phyloP scores from a whole-genome alignment of 441 rosid genomes.

The Gossypium gossypioides region DNA sequence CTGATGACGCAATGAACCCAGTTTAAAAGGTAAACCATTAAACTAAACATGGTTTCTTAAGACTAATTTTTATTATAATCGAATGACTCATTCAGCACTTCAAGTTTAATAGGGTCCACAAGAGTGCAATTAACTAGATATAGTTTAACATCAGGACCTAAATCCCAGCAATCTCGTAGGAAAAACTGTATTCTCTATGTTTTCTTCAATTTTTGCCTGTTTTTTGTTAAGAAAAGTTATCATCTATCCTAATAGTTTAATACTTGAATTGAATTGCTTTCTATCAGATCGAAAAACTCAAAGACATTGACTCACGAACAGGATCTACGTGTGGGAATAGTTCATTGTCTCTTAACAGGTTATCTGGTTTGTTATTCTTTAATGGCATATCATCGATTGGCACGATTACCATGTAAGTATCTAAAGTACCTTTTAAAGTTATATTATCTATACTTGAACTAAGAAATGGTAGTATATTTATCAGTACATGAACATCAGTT shows the following conservation, averaged over 20 bases:
- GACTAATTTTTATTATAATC: conserved; percentile 8
- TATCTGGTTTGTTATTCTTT: not conserved
- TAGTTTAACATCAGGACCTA: conserved; percentile 29
- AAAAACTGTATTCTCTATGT: not conserved
- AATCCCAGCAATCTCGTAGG: conserved; percentile 12
- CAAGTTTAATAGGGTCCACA: conserved; percentile 15
- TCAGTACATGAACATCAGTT: not conserved
- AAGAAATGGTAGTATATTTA: conserved; percentile 1
- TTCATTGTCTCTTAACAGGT: conserved; percentile 8
- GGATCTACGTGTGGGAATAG: conserved; percentile 1
- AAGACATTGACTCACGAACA: conserved; percentile 4
- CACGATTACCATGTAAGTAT: not conserved
- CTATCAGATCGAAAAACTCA: not conserved
- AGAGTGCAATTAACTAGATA: conserved; percentile 7
- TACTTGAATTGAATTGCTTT: not conserved
- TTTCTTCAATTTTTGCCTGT: not conserved
- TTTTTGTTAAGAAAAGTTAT: not conserved
- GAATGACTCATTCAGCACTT: conserved; percentile 38
- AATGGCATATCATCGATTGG: not conserved
- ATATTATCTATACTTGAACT: not conserved
- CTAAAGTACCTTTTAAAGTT: conserved; percentile 8
- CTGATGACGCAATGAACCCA: conserved; percentile 27
- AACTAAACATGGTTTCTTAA: conserved; percentile 13
- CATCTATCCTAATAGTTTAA: not conserved
- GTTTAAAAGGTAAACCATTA: conserved; percentile 32